Evolutionary conservation across 129 eudicot genomes (phyloP).

Genomic region (Calendula officinalis): DNA sequence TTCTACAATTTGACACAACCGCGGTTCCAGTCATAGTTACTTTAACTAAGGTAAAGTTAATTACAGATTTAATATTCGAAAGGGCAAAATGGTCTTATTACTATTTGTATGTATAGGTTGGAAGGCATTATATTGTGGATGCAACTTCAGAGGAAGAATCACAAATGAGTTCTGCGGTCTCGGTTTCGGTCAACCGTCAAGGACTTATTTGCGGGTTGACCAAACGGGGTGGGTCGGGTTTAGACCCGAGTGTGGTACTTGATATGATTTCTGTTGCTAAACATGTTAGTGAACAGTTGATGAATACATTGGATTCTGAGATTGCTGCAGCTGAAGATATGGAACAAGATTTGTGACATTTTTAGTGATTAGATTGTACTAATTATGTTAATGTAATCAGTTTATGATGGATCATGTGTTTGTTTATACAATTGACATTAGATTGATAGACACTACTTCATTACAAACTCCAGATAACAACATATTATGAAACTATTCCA

Average conservation of each 20-base stretch:
- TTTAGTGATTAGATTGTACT: conserved; percentile 8
- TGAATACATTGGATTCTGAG: conserved; percentile 76
- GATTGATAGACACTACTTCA: no score
- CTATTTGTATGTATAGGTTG: conserved; percentile 43
- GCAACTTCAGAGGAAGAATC: conserved; percentile 97
- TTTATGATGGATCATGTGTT: conserved; percentile 29
- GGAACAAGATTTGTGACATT: conserved; percentile 52
- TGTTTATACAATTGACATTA: conserved; percentile 8
- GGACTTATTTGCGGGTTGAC: conserved; percentile 76
- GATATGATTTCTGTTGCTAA: conserved; percentile 90
- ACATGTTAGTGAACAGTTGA: conserved; percentile 75
- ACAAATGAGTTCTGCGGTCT: conserved; percentile 83
- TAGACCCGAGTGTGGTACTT: conserved; percentile 73
- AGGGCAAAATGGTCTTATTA: not conserved
- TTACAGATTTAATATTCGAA: not conserved
- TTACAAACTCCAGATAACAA: no score
- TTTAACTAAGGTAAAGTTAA: conserved; percentile 64
- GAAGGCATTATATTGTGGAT: conserved; percentile 87
- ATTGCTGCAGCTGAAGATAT: conserved; percentile 89
- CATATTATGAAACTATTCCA: no score
- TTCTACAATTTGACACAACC: conserved; percentile 77
- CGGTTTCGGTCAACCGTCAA: conserved; percentile 71
- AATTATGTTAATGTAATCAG: conserved; percentile 17
- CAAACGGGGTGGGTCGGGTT: conserved; percentile 86
- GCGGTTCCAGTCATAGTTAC: conserved; percentile 85